Base-by-base conservation (phyloP, 1,284 basidiomycete species). In the Sanghuangporus weigelae region DNA sequence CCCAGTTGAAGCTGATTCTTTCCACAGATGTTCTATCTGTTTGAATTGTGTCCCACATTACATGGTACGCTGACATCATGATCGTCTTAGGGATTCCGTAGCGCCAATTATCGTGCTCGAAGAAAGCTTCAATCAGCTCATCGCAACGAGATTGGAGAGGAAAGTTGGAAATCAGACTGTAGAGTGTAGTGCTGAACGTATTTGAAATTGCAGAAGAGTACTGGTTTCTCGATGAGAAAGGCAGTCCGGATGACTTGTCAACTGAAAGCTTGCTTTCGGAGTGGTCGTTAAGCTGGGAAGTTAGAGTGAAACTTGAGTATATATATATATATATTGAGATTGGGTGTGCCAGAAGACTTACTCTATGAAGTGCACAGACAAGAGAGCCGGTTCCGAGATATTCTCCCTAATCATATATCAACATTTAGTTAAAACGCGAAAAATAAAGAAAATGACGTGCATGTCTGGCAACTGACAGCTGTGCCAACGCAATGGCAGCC, bases 21-120 rank as follows among this genome's bases (percentile, higher is more conserved):
- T 77, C 71, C 19, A 69, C 63, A 48, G 67, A 73, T 62, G 67
- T 71, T 42, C 67, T 70, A 72, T 66, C 72, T 63, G 75, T 66
- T 60, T 74, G 72, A 54, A 79, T 73, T 39, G 81, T 73, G 39
- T 67, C 70, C 80, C 78, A 83, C 81, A 82, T 83, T 56, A 76
- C 75, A 19, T 71, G 63, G 60, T 76, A 78, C 3, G 76, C 72
- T 35, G 68, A 66, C 23, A 70, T 72, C 68, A 84, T 81, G 79
- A 81, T 83, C 36, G 71, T 66, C 66, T 81, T 77, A 4, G 81
- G 79, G 21, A 84, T 76, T 7, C 81, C 80, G 63, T 78, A 82
- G 36, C 78, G 76, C 79, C 80, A 83, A 65, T 83, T 83, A 42
- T 76, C 73, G 40, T 79, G 73, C 21, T 68, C 65, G 70, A 84